Evolutionary conservation across 176 grass and related monocot genomes (phyloP), one percentile per base, ranked within the genome.

Genomic region (Raddia guianensis): DNA sequence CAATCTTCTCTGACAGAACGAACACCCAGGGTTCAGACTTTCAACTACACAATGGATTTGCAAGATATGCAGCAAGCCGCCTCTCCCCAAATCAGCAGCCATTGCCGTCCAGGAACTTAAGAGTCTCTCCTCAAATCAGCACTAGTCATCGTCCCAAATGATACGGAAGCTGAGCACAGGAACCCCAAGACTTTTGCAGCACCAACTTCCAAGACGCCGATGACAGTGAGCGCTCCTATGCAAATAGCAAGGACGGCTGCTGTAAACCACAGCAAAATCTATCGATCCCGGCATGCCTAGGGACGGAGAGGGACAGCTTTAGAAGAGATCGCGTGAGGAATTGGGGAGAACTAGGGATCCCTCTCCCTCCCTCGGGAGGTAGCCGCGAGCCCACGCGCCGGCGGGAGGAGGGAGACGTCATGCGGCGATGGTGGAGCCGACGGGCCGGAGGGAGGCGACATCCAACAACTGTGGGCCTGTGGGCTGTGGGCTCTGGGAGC

Each of bases 61-160:
- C 82, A 40, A 80, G 64, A 83, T 89, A 87, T 48, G 84, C 15
- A 13, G 80, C 77, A 40, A 92, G 80, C 7, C 89, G 71, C 63
- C 64, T 92, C 83, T 93, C 94, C 76, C 93, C 94, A 12, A 84
- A 89, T 8, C 89, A 93, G 72, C 84, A 90, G 43, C 91, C 89
- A 0, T 76, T 27, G 55, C 75, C 82, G 46, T 82, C 48, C 47
- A 27, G 27, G 27, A 27, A 27, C 27, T 27, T 27, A 0, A 27
- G n/a, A 27, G 27, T 1, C 27, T 27, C 27, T 27, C 27, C 27
- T 27, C 27, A 27, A 27, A 27, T 27, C 27, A 27, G 27, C 27
- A 27, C 27, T 27, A 27, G 27, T 27, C 27, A 63, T 51, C 20
- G 57, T 52, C 20, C 70, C 43, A 57, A 34, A 12, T 55, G 49